These are phyloP conservation scores for Raddia distichophylla DNA, from an alignment of 176 grass and related monocot species.

Conservation along the genomic window DNA sequence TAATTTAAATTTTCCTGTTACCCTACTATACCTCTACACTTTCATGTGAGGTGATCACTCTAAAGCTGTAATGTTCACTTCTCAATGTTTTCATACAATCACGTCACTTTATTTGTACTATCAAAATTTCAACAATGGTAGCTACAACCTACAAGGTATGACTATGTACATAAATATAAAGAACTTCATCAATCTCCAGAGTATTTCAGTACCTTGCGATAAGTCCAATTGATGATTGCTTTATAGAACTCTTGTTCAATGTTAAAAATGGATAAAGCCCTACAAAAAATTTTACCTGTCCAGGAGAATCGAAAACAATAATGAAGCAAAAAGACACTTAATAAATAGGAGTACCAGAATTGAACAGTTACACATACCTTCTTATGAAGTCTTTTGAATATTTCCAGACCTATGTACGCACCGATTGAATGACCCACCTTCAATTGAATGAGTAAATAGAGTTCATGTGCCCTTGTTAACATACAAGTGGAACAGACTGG, in stretches of 20 bases:
- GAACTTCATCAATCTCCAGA: neutral
- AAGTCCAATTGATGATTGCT: conserved; percentile 69
- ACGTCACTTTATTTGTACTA: conserved; percentile 17
- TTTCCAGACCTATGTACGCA: conserved; percentile 75
- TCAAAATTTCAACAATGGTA: conserved; percentile 9
- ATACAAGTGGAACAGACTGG: neutral
- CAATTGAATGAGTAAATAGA: conserved; percentile 24
- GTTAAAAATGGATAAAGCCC: conserved; percentile 97
- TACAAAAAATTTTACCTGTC: conserved; percentile 61
- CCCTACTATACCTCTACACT: neutral
- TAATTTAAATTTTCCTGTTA: neutral
- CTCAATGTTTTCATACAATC: neutral
- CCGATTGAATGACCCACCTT: conserved; percentile 99
- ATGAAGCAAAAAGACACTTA: conserved; percentile 14
- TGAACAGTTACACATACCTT: conserved; percentile 51
- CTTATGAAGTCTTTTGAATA: conserved; percentile 75
- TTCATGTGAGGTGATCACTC: conserved; percentile 1
- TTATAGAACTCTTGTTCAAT: conserved; percentile 68
- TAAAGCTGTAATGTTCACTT: no score
- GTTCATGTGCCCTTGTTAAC: neutral
- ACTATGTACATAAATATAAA: conserved; percentile 34
- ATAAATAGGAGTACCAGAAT: conserved; percentile 2
- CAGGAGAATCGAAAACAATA: conserved; percentile 44
- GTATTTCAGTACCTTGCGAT: conserved; percentile 64
- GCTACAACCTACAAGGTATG: conserved; percentile 11